Evolutionary conservation across 306 rosid genomes (phyloP).

Genomic region (Rubus idaeus): DNA sequence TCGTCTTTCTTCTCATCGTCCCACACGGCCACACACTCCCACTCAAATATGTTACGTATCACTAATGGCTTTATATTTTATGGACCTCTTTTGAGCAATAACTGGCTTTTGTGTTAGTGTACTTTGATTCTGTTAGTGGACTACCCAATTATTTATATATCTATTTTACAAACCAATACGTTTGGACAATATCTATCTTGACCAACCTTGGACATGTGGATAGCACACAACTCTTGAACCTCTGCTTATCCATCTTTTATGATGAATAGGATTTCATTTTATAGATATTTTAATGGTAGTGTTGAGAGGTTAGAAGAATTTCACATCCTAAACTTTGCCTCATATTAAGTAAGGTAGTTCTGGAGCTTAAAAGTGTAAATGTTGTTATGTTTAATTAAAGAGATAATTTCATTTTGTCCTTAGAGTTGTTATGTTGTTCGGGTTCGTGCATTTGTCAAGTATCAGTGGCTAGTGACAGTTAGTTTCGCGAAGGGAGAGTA

Average conservation of each 20-base stretch:
- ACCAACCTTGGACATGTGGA: not conserved
- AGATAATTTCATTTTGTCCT: no score
- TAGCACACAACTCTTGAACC: not conserved
- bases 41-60: not conserved
- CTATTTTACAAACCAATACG: not conserved
- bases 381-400: no score
- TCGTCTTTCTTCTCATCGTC: not conserved
- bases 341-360: no score
- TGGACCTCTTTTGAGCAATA: not conserved
- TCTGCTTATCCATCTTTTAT: not conserved
- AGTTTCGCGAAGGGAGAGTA: no score
- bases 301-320: no score
- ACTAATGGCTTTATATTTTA: not conserved
- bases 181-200: not conserved
- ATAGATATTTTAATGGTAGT: no score
- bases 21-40: constrained; percentile 15
- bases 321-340: no score
- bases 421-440: no score
- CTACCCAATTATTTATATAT: not conserved
- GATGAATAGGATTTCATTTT: no score
- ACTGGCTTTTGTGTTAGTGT: not conserved
- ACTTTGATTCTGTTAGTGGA: not conserved
- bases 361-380: no score
- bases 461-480: no score
- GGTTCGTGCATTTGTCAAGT: no score